Conservation (phyloP, 202 grass and related monocot genomes). For the Setaria viridis region DNA sequence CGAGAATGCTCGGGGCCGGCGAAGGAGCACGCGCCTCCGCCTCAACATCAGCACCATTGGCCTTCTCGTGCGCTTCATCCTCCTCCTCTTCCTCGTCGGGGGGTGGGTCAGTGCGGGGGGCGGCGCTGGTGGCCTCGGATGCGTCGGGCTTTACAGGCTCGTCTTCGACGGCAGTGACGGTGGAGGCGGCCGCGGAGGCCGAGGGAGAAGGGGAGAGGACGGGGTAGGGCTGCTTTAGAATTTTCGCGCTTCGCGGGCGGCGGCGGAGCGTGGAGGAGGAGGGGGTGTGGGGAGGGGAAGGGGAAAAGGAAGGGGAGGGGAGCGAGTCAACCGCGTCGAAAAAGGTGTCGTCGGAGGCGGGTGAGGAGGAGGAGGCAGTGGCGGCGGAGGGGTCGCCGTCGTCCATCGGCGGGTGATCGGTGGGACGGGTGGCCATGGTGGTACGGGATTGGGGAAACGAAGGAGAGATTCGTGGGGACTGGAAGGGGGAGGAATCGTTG, state of each 20-base stretch:
- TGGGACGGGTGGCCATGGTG: conserved; percentile 6
- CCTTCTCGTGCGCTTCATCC: conserved; percentile 22
- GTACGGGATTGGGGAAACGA: conserved; percentile 16
- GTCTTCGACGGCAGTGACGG: conserved; percentile 37
- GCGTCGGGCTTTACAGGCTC: conserved; percentile 36
- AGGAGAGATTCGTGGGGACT: conserved; percentile 19
- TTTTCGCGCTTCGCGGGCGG: conserved; percentile 32
- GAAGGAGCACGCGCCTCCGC: background rate
- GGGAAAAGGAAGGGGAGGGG: background rate
- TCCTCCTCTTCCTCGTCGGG: background rate
- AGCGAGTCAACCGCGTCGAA: conserved; percentile 48
- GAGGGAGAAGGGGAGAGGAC: background rate
- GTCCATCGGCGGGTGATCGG: conserved; percentile 31
- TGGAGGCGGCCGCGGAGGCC: conserved; percentile 36
- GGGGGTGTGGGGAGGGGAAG: conserved; percentile 24
- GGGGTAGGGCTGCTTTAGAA: background rate
- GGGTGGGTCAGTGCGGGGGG: background rate
- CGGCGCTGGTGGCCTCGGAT: conserved; percentile 41
- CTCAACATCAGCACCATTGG: conserved; percentile 7
- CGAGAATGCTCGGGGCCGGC: conserved; percentile 42
- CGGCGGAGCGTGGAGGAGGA: conserved; percentile 52
- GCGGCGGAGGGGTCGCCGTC: conserved; percentile 26
- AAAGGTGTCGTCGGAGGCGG: conserved; percentile 33
- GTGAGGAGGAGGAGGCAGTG: background rate
- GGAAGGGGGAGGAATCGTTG: conserved; percentile 2